Percentiles rank a stretch among this genome's conserved stretches.
These are phyloP conservation scores for Coemansia sp. DNA, from an alignment of 192 early-diverging fungal species.

Conservation along the genomic window DNA sequence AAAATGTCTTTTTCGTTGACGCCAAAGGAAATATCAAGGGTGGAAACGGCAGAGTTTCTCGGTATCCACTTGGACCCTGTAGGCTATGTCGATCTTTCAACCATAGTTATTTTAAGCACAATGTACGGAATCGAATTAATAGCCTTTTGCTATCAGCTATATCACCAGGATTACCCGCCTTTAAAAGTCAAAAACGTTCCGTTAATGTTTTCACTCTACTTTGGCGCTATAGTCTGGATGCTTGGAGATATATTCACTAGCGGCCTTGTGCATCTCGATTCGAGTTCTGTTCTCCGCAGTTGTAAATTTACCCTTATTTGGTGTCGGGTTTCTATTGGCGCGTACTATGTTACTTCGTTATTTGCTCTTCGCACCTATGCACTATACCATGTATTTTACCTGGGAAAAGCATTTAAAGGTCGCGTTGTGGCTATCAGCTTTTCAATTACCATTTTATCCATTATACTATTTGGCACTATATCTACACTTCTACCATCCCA, in stretches of 20 bases:
- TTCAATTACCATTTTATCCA: background rate
- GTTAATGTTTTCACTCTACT: slow-evolving; percentile 9
- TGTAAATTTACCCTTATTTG: slow-evolving; percentile 20
- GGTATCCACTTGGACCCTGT: slow-evolving; percentile 21
- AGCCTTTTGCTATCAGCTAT: slow-evolving; percentile 18
- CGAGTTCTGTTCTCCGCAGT: slow-evolving; percentile 2
- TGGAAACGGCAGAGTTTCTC: slow-evolving; percentile 2
- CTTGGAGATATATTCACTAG: slow-evolving; percentile 21
- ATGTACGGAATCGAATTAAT: slow-evolving; percentile 6
- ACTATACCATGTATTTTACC: slow-evolving; percentile 14
- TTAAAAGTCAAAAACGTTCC: slow-evolving; percentile 19
- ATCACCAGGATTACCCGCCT: slow-evolving; percentile 18
- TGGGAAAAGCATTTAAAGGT: slow-evolving; percentile 18
- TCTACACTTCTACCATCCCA: slow-evolving; percentile 9
- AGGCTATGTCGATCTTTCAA: slow-evolving; percentile 19
- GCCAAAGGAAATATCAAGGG: slow-evolving; percentile 6
- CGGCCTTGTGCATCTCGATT: slow-evolving; percentile 14
- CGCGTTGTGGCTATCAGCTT: slow-evolving; percentile 3
- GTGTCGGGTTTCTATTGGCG: slow-evolving; percentile 10
- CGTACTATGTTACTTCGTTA: slow-evolving; percentile 9
- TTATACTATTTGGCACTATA: slow-evolving; percentile 10
- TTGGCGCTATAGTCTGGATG: slow-evolving; percentile 6
- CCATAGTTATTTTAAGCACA: slow-evolving; percentile 10
- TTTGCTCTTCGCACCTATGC: slow-evolving; percentile 16
- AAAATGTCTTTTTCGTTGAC: slow-evolving; percentile 3